Percentiles rank a stretch among this genome's conserved stretches.
Conservation (phyloP, 2,329 filamentous ascomycete species). For the Scytalidium lignicola region DNA sequence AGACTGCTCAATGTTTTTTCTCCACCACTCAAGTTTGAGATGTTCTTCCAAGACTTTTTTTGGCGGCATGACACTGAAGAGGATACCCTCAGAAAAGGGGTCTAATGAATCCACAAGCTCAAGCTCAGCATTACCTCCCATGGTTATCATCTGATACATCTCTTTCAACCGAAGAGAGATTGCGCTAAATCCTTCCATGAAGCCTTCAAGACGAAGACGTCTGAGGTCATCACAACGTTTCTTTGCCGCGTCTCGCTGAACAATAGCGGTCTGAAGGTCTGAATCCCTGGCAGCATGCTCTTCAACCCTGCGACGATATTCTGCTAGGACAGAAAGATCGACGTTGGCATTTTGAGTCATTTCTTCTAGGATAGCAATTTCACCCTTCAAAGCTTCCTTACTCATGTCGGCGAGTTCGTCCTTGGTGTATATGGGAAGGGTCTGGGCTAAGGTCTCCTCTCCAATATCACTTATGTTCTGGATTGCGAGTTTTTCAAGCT, state of each 20-base stretch:
- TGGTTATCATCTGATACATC: slow-evolving; percentile 99
- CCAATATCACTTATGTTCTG: slow-evolving; percentile 75
- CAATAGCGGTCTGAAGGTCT: slow-evolving; percentile 75
- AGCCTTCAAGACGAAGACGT: slow-evolving; percentile 83
- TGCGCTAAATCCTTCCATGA: slow-evolving; percentile 95
- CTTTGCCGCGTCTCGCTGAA: slow-evolving; percentile 79
- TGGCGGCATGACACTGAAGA: slow-evolving; percentile 98
- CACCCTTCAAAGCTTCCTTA: slow-evolving; percentile 61
- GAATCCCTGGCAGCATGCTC: slow-evolving; percentile 78
- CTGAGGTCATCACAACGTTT: slow-evolving; percentile 89
- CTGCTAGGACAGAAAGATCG: slow-evolving; percentile 81
- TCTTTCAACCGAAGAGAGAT: slow-evolving; percentile 96
- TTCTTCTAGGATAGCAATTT: slow-evolving; percentile 63
- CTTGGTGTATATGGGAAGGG: slow-evolving; percentile 72
- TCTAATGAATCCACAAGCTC: slow-evolving; percentile 95
- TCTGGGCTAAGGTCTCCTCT: slow-evolving; percentile 45
- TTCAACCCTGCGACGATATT: slow-evolving; percentile 81
- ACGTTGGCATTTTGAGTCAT: slow-evolving; percentile 81
- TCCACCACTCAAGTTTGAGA: slow-evolving; percentile 88
- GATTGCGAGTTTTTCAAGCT: slow-evolving; percentile 75
- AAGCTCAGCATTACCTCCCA: slow-evolving; percentile 96
- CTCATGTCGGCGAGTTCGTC: slow-evolving; percentile 62
- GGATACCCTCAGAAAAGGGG: slow-evolving; percentile 92
- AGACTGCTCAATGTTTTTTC: slow-evolving; percentile 95
- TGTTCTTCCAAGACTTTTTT: slow-evolving; percentile 99